Percentiles rank a stretch among this genome's conserved stretches.
Evolutionary conservation across 257 asterid genomes (phyloP).

Genomic region (Coffea canephora): DNA sequence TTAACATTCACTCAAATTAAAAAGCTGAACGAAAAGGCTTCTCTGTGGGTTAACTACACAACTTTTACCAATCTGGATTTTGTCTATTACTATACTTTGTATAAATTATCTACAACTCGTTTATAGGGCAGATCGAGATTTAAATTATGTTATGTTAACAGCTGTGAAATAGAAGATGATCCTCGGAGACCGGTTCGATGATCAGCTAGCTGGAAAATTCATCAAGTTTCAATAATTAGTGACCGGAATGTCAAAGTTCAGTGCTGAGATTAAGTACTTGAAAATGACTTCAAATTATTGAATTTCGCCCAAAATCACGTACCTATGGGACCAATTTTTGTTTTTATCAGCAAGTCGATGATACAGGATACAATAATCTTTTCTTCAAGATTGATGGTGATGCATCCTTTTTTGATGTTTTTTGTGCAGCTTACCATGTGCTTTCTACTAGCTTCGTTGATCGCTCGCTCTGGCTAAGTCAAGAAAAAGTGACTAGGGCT

Average conservation of each 20-base stretch:
- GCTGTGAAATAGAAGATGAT: background rate
- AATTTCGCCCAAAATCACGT: background rate
- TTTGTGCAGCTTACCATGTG: background rate
- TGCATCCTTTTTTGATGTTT: background rate
- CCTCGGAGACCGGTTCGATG: background rate
- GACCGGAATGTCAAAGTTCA: background rate
- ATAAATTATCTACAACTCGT: too few relatives aligned
- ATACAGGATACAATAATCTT: background rate
- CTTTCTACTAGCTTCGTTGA: background rate
- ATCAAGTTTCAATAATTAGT: background rate
- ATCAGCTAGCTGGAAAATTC: background rate
- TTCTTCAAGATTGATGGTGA: background rate
- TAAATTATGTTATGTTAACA: background rate
- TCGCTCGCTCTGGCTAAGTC: background rate
- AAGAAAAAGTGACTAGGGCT: background rate
- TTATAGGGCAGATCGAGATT: too few relatives aligned
- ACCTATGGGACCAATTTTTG: constrained; percentile 7
- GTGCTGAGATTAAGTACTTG: background rate
- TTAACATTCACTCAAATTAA: too few relatives aligned
- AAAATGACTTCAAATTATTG: constrained; percentile 6
- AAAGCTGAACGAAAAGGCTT: too few relatives aligned
- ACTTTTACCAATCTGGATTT: too few relatives aligned
- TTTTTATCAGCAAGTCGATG: background rate
- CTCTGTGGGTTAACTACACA: too few relatives aligned
- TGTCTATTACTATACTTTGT: too few relatives aligned